These are phyloP conservation scores for Hericium rajendrae DNA, from an alignment of 768 basidiomycete species.

Conservation along the genomic window DNA sequence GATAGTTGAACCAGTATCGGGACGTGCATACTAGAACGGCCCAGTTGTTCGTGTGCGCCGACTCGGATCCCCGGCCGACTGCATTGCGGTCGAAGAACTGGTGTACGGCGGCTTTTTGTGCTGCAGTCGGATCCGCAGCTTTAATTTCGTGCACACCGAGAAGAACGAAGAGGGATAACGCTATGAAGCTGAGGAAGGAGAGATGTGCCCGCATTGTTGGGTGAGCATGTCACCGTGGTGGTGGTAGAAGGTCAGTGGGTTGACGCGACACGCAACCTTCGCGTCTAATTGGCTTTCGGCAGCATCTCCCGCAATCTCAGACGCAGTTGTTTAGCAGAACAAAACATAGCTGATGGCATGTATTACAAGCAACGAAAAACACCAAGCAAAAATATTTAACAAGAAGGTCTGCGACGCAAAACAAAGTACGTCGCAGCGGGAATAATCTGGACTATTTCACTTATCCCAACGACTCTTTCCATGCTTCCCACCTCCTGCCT, in stretches of 20 bases:
- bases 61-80: slow-evolving; percentile 4
- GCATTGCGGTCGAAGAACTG: slow-evolving; percentile 5
- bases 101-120: slow-evolving; percentile 1
- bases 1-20: slow-evolving; percentile 97
- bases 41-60: slow-evolving; percentile 92
- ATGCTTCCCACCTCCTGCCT: background rate
- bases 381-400: background rate
- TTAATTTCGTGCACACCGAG: no score
- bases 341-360: background rate
- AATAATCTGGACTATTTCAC: no score
- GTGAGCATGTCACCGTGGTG: background rate
- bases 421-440: no score
- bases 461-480: background rate
- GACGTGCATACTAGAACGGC: slow-evolving; percentile 94
- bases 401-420: background rate
- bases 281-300: background rate
- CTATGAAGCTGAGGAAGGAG: background rate
- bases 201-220: background rate
- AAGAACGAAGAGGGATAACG: background rate
- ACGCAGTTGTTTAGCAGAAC: background rate
- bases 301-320: background rate
- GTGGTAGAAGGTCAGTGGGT: background rate
- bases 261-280: background rate
- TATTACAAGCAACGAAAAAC: background rate
- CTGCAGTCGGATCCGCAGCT: background rate